Evolutionary conservation across 495 filamentous ascomycete genomes (phyloP), one percentile per base, ranked within the genome.

Genomic region (Monascus purpureus): DNA sequence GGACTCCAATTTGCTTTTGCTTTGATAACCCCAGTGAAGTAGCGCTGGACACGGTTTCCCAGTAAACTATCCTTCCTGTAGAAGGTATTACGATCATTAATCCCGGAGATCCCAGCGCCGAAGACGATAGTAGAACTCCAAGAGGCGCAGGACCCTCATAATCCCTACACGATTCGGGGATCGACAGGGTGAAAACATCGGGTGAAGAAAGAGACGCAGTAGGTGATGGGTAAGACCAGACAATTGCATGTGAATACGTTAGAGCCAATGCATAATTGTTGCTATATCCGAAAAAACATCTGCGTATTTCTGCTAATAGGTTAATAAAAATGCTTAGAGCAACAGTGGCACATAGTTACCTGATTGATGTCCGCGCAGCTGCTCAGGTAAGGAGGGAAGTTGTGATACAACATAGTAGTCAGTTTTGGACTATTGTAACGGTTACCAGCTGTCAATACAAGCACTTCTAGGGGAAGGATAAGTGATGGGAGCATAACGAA

Each of bases 41-140:
- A 16, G 82, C 84, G 52, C 72, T 80, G 13, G 86, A 79, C 29
- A 96, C 76, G 16, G 82, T 85, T 49, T 96, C 92, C 88, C 87
- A 99, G 53, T 87, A 99, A 22, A 78, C 72, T 28, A 96, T 70
- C 49, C 75, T 88, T 17, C 90, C 90, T 20, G 66, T 84, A 12
- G 68, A 68, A 1, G 86, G 84, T 56, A 83, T 77, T 8, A 99
- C 63, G 8, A 94, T 62, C 13, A 97, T 71, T 8, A 96, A 60
- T 2, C 87, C 90, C 2, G 88, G 82, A 26, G 85, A 80, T 11
- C 70, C 66, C 14, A 74, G 75, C 15, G 78, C 71, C 9, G 75
- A 73, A 22, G 77, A 80, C 1, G 81, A 75, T 8, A 95, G 72
- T 12, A 99, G 65, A 28, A 77, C 65, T 20, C 85, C 92, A 12